These are phyloP conservation scores for Coniferiporia sulphurascens DNA, from an alignment of 1,284 basidiomycete genomes.

Conservation along the genomic window DNA sequence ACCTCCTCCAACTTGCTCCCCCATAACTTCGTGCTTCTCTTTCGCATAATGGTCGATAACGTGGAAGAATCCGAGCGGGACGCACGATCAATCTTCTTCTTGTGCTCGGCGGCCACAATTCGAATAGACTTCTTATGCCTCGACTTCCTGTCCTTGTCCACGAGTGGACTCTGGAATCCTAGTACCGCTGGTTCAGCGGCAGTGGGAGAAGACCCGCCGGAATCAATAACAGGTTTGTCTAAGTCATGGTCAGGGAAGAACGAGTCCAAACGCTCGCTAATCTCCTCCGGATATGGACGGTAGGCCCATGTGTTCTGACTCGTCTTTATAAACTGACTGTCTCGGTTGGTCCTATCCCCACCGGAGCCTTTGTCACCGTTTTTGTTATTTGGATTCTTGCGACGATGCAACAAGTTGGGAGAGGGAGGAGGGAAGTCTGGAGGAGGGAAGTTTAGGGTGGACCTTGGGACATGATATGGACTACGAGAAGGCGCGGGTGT, in stretches of 20 bases:
- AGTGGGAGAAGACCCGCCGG: slow-evolving; percentile 75
- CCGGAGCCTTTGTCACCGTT: slow-evolving; percentile 24
- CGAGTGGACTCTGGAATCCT: slow-evolving; percentile 27
- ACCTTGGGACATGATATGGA: not conserved
- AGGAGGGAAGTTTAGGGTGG: slow-evolving; percentile 23
- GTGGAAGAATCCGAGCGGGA: slow-evolving; percentile 45
- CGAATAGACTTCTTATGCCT: slow-evolving; percentile 86
- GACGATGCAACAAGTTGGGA: slow-evolving; percentile 17
- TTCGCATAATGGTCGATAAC: slow-evolving; percentile 53
- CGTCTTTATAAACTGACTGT: slow-evolving; percentile 55
- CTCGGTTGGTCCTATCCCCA: slow-evolving; percentile 36
- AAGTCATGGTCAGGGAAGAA: slow-evolving; percentile 97
- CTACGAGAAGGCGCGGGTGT: not conserved
- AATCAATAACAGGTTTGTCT: slow-evolving; percentile 92
- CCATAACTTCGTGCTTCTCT: slow-evolving; percentile 94
- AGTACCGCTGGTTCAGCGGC: slow-evolving; percentile 35
- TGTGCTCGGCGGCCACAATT: slow-evolving; percentile 81
- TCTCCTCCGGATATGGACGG: slow-evolving; percentile 89
- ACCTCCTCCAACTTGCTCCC: slow-evolving; percentile 93
- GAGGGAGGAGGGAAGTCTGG: slow-evolving; percentile 23
- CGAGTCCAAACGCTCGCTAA: slow-evolving; percentile 90
- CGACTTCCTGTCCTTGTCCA: slow-evolving; percentile 38
- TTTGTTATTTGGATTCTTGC: slow-evolving; percentile 13
- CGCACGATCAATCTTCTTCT: slow-evolving; percentile 59
- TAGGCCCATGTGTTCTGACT: slow-evolving; percentile 72